Evolutionary conservation across 441 rosid genomes (phyloP), one percentile per base, ranked within the genome.

Genomic region (Pelargonium cotyledonis): DNA sequence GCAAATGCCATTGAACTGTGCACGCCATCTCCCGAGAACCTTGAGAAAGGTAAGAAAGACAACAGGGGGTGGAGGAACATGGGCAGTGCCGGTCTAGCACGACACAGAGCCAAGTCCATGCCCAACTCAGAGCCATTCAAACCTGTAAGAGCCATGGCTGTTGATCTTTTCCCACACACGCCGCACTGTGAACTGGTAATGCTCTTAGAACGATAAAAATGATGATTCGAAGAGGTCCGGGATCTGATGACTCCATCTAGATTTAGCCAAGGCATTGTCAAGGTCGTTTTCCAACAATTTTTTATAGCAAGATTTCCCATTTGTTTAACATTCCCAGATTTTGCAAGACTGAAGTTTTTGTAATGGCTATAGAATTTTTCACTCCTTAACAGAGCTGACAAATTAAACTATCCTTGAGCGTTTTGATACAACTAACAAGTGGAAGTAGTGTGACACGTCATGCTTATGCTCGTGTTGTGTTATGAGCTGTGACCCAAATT

Each of bases 131-230:
- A 88, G 85, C 91, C 94, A 61, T 94, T 91, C 75, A 85, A 41
- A 64, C 99, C 99, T 8, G 90, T 94, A 12, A 94, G 88, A 77
- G 96, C 97, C 70, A 91, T 86, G 96, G 96, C 92, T n/a, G 94
- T 91, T 12, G 97, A 94, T 79, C 93, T 91, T 67, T 94, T 94
- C 73, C 97, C 95, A 3, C 99, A 94, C 51, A 91, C 95, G 18
- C 74, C 86, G 7, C 99, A 94, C 72, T 94, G 97, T 65, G 97
- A 95, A 81, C 76, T 89, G 96, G 97, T 90, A 44, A 91, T 95
- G 97, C 96, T 91, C 38, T 80, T 95, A 71, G 88, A 91, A 78
- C 53, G 53, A 47, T 47, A 9, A 47, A 46, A 46, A 46, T 10
- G 4, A 35, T 35, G 40, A 35, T 35, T 1, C 6, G 7, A 5